Conservation (phyloP, 148 eudicot genomes). For the Oxyria digyna region DNA sequence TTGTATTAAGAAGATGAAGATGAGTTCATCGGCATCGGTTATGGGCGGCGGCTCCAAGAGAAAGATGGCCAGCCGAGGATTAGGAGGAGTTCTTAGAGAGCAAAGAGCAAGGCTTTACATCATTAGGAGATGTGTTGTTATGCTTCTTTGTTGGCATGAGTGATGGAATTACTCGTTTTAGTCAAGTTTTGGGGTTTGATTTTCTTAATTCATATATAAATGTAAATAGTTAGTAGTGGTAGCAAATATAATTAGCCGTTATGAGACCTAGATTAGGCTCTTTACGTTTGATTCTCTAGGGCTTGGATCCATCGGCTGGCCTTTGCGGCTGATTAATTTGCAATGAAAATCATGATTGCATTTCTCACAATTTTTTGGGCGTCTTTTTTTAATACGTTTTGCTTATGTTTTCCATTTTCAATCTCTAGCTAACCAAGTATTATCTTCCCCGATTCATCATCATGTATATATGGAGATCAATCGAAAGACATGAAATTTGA, state of each 20-base stretch:
- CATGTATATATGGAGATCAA: not conserved
- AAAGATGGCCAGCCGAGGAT: constrained; percentile 19
- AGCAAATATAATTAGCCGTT: not conserved
- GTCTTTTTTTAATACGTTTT: too few relatives aligned
- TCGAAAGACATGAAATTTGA: not conserved
- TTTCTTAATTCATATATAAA: not conserved
- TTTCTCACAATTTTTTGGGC: not conserved
- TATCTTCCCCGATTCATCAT: too few relatives aligned
- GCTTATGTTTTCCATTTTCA: too few relatives aligned
- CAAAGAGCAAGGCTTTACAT: constrained; percentile 44
- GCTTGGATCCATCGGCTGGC: not conserved
- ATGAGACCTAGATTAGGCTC: not conserved
- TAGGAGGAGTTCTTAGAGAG: constrained; percentile 43
- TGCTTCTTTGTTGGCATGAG: constrained; percentile 97
- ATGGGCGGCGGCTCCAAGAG: constrained; percentile 62
- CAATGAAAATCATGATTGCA: not conserved
- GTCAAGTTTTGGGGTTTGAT: not conserved
- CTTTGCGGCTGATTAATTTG: not conserved
- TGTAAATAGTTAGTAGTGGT: not conserved
- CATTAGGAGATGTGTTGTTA: constrained; percentile 85
- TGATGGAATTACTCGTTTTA: not conserved
- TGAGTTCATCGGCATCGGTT: constrained; percentile 16
- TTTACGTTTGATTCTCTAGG: not conserved
- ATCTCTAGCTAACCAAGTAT: too few relatives aligned
- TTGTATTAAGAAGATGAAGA: constrained; percentile 20